Evolutionary conservation across 345 rosid species (phyloP), one percentile per base, ranked within the genome.

Genomic region (Linum usitatissimum): DNA sequence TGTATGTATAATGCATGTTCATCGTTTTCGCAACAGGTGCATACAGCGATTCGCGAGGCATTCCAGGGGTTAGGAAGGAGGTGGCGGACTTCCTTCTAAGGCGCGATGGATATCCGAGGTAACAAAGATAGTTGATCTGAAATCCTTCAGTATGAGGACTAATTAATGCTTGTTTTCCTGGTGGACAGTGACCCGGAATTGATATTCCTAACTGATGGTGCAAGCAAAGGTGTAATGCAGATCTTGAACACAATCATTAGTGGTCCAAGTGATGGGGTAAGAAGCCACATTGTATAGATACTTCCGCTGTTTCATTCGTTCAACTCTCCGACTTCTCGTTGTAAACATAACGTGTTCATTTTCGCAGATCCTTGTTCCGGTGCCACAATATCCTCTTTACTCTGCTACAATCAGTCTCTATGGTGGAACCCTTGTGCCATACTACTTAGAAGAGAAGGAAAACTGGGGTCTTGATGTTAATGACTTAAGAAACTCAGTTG

Each of bases 151-250:
- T 7, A 30, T 18, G 18, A 1, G 7, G 30, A 54, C 49, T 20
- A 34, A 59, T 55, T 34, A 18, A 56, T 61, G 38, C 38, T 34
- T 9, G 49, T 20, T 64, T 45, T 48, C 51, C 51, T 61, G 58
- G 56, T 19, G 21, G 45, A 71, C 84, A 93, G 99, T 71, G 97
- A 92, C 71, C 97, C 97, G 36, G 98, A 92, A 71, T 89, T 85
- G 76, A 85, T 92, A 66, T 92, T 73, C 71, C 98, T 92, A 68
- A 92, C 98, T 59, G 97, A 89, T 80, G 98, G 98, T 73, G 98
- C 98, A 6, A 89, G 98, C 81, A 89, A 89, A 81, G 98, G 98
- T 77, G 96, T 92, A 67, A 92, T 89, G 95, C 97, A 92, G 78
- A 87, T 84, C 70, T 73, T 93, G 82, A 93, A 86, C 65, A 75